Evolutionary conservation across 805 yeast genomes (phyloP).

Genomic region (Nakazawaea wyomingensis): DNA sequence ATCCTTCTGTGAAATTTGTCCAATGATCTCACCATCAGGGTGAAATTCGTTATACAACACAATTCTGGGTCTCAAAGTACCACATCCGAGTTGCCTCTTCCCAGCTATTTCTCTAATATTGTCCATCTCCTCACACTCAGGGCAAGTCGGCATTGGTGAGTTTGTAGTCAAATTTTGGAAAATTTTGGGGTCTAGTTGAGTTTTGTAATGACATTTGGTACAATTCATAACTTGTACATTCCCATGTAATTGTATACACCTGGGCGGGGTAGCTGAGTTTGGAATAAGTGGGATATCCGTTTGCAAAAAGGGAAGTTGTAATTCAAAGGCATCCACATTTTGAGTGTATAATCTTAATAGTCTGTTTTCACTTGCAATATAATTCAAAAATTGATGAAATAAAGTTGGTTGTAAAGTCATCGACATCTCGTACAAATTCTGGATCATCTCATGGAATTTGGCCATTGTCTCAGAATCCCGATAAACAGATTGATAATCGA

Average conservation of each 20-base stretch:
- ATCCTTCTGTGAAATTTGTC: conserved; percentile 66
- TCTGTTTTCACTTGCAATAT: conserved; percentile 50
- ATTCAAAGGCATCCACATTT: conserved; percentile 79
- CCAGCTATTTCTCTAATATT: conserved; percentile 53
- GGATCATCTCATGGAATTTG: conserved; percentile 72
- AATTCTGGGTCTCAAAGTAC: conserved; percentile 59
- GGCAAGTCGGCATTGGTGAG: conserved; percentile 48
- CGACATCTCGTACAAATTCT: conserved; percentile 52
- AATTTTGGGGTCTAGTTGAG: conserved; percentile 46
- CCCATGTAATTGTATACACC: conserved; percentile 80
- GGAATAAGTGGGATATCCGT: conserved; percentile 45
- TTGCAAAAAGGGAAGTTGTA: conserved; percentile 42
- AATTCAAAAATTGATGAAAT: conserved; percentile 63
- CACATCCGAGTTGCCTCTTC: conserved; percentile 57
- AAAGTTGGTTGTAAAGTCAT: conserved; percentile 59
- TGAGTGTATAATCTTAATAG: conserved; percentile 78
- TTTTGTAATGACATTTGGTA: conserved; percentile 63
- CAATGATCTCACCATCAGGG: conserved; percentile 87
- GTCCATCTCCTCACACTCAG: conserved; percentile 58
- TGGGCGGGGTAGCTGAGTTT: conserved; percentile 39
- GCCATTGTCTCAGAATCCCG: conserved; percentile 53
- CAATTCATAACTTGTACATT: conserved; percentile 69
- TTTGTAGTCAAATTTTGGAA: conserved; percentile 27
- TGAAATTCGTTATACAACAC: conserved; percentile 71
- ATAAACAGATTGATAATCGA: conserved; percentile 69